Evolutionary conservation across 108 stramenopile species (phyloP), one percentile per base, ranked within the genome.

Genomic region (Epithemia pelagica): DNA sequence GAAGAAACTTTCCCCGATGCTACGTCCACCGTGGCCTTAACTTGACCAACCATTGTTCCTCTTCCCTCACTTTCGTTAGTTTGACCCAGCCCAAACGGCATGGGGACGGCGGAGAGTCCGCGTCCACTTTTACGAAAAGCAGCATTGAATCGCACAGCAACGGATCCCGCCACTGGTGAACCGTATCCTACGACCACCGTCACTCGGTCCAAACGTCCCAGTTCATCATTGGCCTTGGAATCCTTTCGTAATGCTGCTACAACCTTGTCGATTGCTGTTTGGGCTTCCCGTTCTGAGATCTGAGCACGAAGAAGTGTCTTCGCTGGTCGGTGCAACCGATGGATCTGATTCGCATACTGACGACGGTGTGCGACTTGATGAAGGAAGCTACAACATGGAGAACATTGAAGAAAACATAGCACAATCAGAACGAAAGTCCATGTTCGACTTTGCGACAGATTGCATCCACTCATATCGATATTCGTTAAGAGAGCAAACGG

Each of bases 11-110:
- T 88, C 29, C 92, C 92, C 23, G 83, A 80, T 21, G 73, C 76
- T 20, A 37, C 61, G 52, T 86, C 80, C 0, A 92, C 72, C 1
- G 73, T 73, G 1, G 92, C 92, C 60, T 93, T 93, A 22, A 93
- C 92, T 72, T 93, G 92, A 2, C 92, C 92, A 2, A 90, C 88
- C 89, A 93, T 88, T 7, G 83, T 87, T 0, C 92, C 92, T 53
- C 92, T 69, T 0, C 85, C 92, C 59, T 87, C 87, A 10, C 63
- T 61, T 37, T 83, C 76, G 59, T 87, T 77, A 20, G 86, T 75
- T 64, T 88, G 86, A 5, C 88, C 88, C 25, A 87, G 63, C 18
- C 91, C 91, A 76, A 89, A 87, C 0, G 88, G 88, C 28, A 92
- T 64, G 27, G 86, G 84, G 2, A 85, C 75, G 10, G 83, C 52